Evolutionary conservation across 2,329 filamentous ascomycete species (phyloP).

Genomic region (Aspergillus unguis): DNA sequence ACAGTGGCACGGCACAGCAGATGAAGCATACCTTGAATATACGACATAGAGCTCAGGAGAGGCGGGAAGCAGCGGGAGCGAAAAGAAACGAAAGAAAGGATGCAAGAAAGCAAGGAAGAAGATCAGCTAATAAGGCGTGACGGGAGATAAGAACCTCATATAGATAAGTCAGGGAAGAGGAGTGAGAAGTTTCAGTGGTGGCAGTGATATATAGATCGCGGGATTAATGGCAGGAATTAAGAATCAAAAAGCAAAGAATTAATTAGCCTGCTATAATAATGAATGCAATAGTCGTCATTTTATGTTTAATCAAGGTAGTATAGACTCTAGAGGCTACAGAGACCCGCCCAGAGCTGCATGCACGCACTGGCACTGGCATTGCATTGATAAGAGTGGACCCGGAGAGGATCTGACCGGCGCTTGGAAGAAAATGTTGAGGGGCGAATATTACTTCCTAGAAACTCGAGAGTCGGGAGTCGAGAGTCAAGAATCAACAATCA

Average conservation of each 20-base stretch:
- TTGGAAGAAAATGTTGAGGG: slow-evolving; percentile 10
- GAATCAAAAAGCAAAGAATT: not conserved
- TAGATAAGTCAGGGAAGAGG: not conserved
- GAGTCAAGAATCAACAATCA: not conserved
- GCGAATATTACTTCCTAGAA: not conserved
- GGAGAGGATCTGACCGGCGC: slow-evolving; percentile 11
- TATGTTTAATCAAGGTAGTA: slow-evolving; percentile 1
- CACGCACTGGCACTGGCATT: slow-evolving; percentile 4
- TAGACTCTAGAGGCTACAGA: slow-evolving; percentile 3
- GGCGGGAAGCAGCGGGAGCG: slow-evolving; percentile 1
- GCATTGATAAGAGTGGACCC: slow-evolving; percentile 5
- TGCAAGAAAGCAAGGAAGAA: not conserved
- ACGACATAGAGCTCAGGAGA: slow-evolving; percentile 17
- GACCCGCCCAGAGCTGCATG: slow-evolving; percentile 8
- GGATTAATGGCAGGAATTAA: not conserved
- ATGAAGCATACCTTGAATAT: slow-evolving; percentile 18
- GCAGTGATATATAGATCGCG: not conserved
- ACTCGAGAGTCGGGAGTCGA: too few relatives aligned
- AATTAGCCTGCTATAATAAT: not conserved
- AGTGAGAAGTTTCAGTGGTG: not conserved
- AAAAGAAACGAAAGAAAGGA: slow-evolving; percentile 8
- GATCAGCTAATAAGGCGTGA: not conserved
- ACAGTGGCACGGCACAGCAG: slow-evolving; percentile 1
- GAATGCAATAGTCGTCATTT: slow-evolving; percentile 8
- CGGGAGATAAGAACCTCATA: slow-evolving; percentile 10